phyloP scores from a whole-genome alignment of 768 basidiomycete species.

The Termitomyces sp. region DNA sequence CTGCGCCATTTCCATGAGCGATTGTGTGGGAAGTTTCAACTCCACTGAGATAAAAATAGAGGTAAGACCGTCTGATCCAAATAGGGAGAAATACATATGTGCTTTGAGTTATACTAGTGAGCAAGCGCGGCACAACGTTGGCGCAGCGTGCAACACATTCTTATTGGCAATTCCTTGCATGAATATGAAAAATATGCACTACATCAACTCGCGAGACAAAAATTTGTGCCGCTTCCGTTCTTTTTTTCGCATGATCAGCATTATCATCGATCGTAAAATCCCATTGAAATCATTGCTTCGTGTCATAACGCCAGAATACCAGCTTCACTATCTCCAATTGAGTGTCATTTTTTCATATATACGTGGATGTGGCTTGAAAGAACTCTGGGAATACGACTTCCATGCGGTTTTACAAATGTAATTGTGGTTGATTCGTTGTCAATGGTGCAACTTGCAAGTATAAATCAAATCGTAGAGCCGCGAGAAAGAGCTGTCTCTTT shows the following conservation, averaged over 20 bases:
- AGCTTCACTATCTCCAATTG: background rate
- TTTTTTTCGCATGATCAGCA: too few species aligned
- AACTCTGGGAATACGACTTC: background rate
- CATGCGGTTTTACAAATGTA: too few species aligned
- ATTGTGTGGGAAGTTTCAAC: constrained; percentile 5
- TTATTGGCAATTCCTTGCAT: background rate
- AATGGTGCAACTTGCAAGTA: too few species aligned
- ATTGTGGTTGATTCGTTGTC: too few species aligned
- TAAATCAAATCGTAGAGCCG: constrained; percentile 9
- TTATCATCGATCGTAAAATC: too few species aligned
- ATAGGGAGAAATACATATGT: background rate
- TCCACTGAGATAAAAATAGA: constrained; percentile 11
- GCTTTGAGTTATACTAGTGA: background rate
- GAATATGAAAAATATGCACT: background rate
- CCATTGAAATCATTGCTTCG: too few species aligned
- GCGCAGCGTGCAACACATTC: background rate
- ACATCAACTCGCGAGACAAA: too few species aligned
- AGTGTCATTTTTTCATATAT: background rate
- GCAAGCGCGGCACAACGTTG: too few species aligned
- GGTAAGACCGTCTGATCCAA: background rate
- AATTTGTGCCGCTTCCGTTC: background rate
- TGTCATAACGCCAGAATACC: background rate
- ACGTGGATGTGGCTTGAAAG: background rate
- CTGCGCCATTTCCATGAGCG: background rate
- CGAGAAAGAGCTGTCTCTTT: background rate